These are phyloP conservation scores for Suillus spraguei DNA, from an alignment of 768 basidiomycete species.

Conservation along the genomic window DNA sequence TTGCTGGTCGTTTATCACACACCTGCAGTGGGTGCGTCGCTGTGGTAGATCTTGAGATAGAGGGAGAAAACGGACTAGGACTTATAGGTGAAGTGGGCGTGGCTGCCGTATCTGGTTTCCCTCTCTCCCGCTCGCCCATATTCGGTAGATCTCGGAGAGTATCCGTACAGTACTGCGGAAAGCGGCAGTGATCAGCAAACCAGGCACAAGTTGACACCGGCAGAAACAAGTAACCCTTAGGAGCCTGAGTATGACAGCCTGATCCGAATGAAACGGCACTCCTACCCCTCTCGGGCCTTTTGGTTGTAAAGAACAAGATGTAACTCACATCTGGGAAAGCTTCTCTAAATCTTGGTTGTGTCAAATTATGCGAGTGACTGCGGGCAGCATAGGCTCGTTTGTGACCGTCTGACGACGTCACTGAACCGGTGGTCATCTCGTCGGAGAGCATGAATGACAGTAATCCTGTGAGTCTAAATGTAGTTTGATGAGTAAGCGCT, in stretches of 20 bases:
- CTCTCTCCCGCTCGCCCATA: conserved; percentile 85
- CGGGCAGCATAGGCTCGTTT: conserved; percentile 75
- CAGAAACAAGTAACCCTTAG: conserved; percentile 22
- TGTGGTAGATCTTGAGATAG: conserved; percentile 21
- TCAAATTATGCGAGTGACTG: conserved; percentile 87
- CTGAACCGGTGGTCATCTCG: conserved; percentile 95
- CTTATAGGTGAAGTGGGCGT: conserved; percentile 26
- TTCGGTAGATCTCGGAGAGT: conserved; percentile 80
- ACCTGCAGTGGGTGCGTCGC: conserved; percentile 26
- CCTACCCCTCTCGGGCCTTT: conserved; percentile 22
- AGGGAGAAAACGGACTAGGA: conserved; percentile 20
- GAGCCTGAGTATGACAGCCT: conserved; percentile 10
- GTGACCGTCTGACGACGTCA: conserved; percentile 77
- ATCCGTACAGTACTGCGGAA: conserved; percentile 66
- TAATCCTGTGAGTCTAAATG: conserved; percentile 83
- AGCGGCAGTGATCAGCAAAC: conserved; percentile 20
- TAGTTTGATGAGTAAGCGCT: conserved; percentile 10
- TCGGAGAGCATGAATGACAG: conserved; percentile 94
- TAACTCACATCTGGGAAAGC: conserved; percentile 85
- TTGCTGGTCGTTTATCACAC: conserved; percentile 24
- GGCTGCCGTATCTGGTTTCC: conserved; percentile 41
- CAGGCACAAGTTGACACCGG: conserved; percentile 18
- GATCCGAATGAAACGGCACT: conserved; percentile 22
- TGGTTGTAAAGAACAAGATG: conserved; percentile 13
- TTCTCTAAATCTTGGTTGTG: conserved; percentile 79